Evolutionary conservation across 2,329 filamentous ascomycete species (phyloP), one percentile per base, ranked within the genome.

Genomic region (Aspergillus alliaceus): DNA sequence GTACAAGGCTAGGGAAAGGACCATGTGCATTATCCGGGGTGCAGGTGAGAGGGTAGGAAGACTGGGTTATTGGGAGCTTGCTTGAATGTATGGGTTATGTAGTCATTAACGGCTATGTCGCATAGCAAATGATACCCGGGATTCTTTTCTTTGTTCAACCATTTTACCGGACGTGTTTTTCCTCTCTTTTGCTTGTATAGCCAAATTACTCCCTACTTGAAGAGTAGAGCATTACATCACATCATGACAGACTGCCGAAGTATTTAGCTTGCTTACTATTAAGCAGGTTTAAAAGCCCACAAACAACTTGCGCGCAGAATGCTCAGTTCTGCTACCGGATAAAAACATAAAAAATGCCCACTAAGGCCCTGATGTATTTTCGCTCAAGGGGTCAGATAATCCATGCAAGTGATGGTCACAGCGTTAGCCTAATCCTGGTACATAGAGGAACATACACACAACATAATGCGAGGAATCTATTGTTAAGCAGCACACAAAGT

Each of bases 21-120:
- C 66, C 57, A 67, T 77, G 63, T 97, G 93, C 73, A 86, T 99
- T 63, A 86, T 98, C 31, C 82, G 93, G 53, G 89, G 93, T 68
- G 86, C 88, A 1, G 95, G 95, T 1, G 86, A 92, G 74, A 86
- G 79, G 32, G 78, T 95, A 4, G 93, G 91, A 2, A 88, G 93
- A 77, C 73, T 98, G 62, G 93, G 86, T 2, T 79, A 78, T 62
- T 96, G 93, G 93, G 88, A 93, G 65, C 69, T 87, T 64, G 76
- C 87, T 34, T 87, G 66, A 73, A 53, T 40, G 14, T n/a, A 27
- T 44, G 24, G 31, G 14, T 27, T 48, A n/a, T 32, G 11, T 32
- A 47, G 44, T 7, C 4, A 48, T 34, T 15, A 24, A 51, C 8
- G 22, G 27, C 51, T 14, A 24, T 54, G 27, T 42, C 34, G 29